These are phyloP conservation scores for Lodderomyces theae DNA, from an alignment of 1,139 yeast species.

Conservation along the genomic window DNA sequence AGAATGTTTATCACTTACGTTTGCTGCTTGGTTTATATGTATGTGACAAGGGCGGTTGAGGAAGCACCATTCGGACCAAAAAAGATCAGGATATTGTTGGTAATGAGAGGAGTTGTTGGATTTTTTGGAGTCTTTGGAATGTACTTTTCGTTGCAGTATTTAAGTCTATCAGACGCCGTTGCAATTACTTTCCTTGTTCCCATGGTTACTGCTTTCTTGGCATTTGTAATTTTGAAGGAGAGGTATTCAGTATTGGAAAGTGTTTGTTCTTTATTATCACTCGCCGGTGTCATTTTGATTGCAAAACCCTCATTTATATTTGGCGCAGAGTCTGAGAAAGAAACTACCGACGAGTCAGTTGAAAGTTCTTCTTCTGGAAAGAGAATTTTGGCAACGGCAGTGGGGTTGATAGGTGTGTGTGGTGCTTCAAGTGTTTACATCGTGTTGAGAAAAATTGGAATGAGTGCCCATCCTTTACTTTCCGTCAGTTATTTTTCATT, in stretches of 20 bases:
- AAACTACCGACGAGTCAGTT: constrained; percentile 31
- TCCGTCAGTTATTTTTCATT: constrained; percentile 77
- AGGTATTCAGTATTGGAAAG: constrained; percentile 67
- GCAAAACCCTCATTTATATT: constrained; percentile 80
- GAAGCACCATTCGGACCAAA: constrained; percentile 74
- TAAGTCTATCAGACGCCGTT: constrained; percentile 73
- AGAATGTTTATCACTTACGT: constrained; percentile 72
- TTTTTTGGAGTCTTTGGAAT: constrained; percentile 76
- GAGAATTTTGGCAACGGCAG: constrained; percentile 55
- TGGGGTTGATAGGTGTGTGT: constrained; percentile 66
- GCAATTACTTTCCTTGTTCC: constrained; percentile 80
- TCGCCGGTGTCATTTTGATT: constrained; percentile 73
- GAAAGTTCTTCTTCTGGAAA: constrained; percentile 42
- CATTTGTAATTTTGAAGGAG: constrained; percentile 67
- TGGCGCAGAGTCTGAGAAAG: constrained; percentile 40
- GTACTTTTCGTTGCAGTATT: constrained; percentile 70
- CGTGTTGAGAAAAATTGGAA: constrained; percentile 70
- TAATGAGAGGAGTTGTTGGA: constrained; percentile 71
- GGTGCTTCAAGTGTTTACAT: constrained; percentile 75
- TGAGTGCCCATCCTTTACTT: constrained; percentile 72
- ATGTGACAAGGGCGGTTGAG: constrained; percentile 45
- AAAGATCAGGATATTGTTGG: constrained; percentile 50
- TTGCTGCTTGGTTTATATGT: constrained; percentile 57
- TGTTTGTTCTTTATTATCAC: constrained; percentile 63
- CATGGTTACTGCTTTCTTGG: constrained; percentile 70